A percentile compares a stretch with the other conserved stretches of the same genome.
phyloP scores from a whole-genome alignment of 2,329 filamentous ascomycete genomes.

The Hypoxylon sp. region DNA sequence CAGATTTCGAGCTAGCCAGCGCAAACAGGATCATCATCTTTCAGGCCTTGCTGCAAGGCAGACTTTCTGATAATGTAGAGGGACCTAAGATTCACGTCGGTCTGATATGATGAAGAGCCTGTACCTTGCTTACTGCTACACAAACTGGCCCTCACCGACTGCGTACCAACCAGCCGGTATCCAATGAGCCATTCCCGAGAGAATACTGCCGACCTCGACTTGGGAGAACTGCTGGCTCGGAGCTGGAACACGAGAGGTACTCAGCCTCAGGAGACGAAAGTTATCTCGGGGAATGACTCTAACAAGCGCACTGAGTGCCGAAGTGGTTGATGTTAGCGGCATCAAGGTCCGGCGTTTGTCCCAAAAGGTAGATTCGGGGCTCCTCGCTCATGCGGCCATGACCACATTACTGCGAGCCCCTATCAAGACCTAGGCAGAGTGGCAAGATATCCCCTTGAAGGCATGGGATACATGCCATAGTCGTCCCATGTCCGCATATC shows the following conservation, averaged over 20 bases:
- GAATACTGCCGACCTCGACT: background rate
- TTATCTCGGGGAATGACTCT: background rate
- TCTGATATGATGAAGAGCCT: background rate
- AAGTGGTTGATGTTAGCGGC: constrained; percentile 5
- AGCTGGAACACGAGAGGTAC: background rate
- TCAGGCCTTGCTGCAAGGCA: constrained; percentile 14
- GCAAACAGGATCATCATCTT: background rate
- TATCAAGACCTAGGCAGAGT: constrained; percentile 10
- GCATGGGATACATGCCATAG: constrained; percentile 18
- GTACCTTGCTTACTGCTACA: background rate
- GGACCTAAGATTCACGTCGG: background rate
- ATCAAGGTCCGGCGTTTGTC: background rate
- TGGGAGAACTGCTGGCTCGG: background rate
- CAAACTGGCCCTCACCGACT: constrained; percentile 4
- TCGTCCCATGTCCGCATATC: constrained; percentile 1
- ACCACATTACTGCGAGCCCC: constrained; percentile 7
- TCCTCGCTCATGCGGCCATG: constrained; percentile 7
- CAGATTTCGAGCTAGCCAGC: background rate
- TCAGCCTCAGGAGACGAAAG: background rate
- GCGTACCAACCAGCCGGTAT: constrained; percentile 10
- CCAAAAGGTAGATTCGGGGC: constrained; percentile 4
- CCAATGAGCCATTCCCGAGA: constrained; percentile 13
- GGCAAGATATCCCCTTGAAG: constrained; percentile 13
- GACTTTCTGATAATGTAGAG: constrained; percentile 1
- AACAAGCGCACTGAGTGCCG: background rate